These are phyloP conservation scores for Epichloe scottii DNA, from an alignment of 2,329 filamentous ascomycete species.

Conservation along the genomic window DNA sequence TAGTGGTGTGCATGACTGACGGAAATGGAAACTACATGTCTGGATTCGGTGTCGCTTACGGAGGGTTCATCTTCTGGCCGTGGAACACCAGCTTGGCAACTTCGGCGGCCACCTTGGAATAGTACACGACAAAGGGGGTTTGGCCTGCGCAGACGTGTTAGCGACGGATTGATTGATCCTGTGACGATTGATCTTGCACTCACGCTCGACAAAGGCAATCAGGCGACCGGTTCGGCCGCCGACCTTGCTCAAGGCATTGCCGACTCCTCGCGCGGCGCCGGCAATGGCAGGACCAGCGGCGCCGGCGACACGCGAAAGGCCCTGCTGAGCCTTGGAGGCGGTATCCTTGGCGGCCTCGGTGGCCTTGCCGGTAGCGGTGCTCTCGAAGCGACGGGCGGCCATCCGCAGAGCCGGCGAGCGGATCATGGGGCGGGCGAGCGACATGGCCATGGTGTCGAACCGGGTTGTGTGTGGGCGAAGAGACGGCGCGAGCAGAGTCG, in stretches of 20 bases:
- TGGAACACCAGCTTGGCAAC: constrained; percentile 77
- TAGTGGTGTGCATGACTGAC: background rate
- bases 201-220: constrained; percentile 77
- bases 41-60: constrained; percentile 53
- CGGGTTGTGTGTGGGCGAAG: constrained; percentile 4
- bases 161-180: background rate
- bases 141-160: constrained; percentile 44
- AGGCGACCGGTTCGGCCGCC: constrained; percentile 74
- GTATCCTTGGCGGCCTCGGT: constrained; percentile 26
- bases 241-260: constrained; percentile 57
- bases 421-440: constrained; percentile 31
- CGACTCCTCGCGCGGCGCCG: constrained; percentile 56
- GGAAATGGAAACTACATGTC: no score
- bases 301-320: constrained; percentile 68
- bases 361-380: constrained; percentile 32
- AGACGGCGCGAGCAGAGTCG: constrained; percentile 4
- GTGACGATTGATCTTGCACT: constrained; percentile 24
- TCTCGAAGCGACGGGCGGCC: constrained; percentile 48
- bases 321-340: constrained; percentile 52
- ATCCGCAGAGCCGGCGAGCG: constrained; percentile 34
- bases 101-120: constrained; percentile 79
- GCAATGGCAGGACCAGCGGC: constrained; percentile 68
- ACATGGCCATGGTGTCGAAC: constrained; percentile 17
- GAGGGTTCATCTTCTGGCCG: constrained; percentile 83
- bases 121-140: constrained; percentile 81